These are phyloP conservation scores for Argentina anserina DNA, from an alignment of 306 rosid genomes.

Conservation along the genomic window DNA sequence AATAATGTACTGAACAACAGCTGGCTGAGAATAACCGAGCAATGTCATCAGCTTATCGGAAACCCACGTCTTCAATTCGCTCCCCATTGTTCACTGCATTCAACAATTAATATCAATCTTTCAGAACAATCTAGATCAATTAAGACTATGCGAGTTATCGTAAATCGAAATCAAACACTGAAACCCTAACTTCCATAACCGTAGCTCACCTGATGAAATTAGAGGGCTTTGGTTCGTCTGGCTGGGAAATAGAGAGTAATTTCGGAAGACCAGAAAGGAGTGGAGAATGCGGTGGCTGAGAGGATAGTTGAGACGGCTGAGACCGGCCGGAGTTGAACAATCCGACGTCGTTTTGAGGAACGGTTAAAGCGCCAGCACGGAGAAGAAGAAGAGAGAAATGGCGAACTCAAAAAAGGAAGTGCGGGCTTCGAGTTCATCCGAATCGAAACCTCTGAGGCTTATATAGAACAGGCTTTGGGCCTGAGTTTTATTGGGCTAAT, in stretches of 20 bases:
- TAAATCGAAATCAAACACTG: background rate
- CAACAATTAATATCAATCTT: background rate
- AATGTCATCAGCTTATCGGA: conserved; percentile 67
- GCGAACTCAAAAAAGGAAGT: background rate
- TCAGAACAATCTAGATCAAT: background rate
- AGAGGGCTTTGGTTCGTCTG: background rate
- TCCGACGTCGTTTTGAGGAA: background rate
- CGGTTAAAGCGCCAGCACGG: background rate
- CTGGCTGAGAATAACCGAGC: conserved; percentile 74
- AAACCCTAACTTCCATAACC: background rate
- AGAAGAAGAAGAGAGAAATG: background rate
- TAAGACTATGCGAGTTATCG: background rate
- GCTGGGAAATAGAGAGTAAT: background rate
- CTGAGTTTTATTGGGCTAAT: background rate
- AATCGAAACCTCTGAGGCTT: background rate
- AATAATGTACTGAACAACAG: conserved; percentile 68
- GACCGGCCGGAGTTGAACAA: background rate
- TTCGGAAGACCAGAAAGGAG: background rate
- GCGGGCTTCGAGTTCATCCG: background rate
- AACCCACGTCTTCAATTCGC: conserved; percentile 75
- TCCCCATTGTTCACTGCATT: conserved; percentile 46
- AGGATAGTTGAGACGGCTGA: background rate
- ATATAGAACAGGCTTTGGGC: conserved; percentile 1
- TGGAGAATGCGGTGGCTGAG: background rate
- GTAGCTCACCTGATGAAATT: background rate